phyloP scores from a whole-genome alignment of 148 eudicot genomes.

The Drosera capensis region DNA sequence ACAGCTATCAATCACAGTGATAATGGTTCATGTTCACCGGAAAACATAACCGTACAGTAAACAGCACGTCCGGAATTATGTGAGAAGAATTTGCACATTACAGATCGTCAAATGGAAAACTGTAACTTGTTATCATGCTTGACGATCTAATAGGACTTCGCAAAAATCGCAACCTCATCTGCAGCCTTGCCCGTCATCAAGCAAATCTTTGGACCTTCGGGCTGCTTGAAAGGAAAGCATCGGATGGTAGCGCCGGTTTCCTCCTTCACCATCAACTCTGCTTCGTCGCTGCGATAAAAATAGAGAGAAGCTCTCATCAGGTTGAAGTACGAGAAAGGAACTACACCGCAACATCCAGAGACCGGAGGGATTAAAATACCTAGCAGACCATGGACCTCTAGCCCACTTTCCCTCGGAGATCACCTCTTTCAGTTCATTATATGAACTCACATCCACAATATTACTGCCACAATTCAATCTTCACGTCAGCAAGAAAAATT shows the following conservation, averaged over 20 bases:
- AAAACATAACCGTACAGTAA: too few relatives aligned
- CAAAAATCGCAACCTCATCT: slow-evolving; percentile 87
- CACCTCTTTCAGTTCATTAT: slow-evolving; percentile 71
- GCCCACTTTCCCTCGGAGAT: slow-evolving; percentile 91
- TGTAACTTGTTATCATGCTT: too few relatives aligned
- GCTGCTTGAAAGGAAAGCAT: slow-evolving; percentile 94
- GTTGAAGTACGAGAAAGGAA: neutral
- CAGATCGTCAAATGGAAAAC: too few relatives aligned
- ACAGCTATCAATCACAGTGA: too few relatives aligned
- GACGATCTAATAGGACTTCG: slow-evolving; percentile 63
- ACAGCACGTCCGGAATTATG: too few relatives aligned
- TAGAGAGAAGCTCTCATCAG: neutral
- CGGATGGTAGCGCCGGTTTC: slow-evolving; percentile 95
- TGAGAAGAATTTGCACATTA: too few relatives aligned
- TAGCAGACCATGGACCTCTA: slow-evolving; percentile 94
- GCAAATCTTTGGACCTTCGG: slow-evolving; percentile 52
- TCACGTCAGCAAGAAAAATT: neutral
- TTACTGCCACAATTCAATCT: slow-evolving; percentile 32
- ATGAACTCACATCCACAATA: slow-evolving; percentile 81
- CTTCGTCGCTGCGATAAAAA: slow-evolving; percentile 42
- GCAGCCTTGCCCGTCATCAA: slow-evolving; percentile 90
- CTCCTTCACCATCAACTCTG: slow-evolving; percentile 81
- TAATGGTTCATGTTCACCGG: too few relatives aligned
- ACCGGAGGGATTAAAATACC: slow-evolving; percentile 21
- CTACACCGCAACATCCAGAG: neutral